Conservation (phyloP, 768 basidiomycete species). For the Lyophyllum atratum region DNA sequence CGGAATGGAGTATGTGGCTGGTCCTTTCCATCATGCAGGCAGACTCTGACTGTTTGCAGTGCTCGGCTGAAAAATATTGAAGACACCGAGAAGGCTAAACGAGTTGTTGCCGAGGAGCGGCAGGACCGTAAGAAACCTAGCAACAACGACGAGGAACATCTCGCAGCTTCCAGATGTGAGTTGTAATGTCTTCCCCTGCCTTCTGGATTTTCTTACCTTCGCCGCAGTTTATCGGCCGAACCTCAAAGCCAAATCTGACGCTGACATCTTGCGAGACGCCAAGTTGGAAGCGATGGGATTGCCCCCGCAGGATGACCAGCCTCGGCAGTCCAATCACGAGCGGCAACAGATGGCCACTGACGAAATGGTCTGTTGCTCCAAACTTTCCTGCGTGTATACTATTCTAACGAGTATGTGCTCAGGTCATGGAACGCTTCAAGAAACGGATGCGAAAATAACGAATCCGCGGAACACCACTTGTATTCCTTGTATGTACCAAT, state of each 20-base stretch:
- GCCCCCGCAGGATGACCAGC: conserved; percentile 53
- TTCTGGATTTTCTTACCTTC: conserved; percentile 4
- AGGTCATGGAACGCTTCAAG: conserved; percentile 98
- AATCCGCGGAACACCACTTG: neutral
- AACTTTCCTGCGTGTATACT: neutral
- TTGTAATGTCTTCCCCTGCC: conserved; percentile 2
- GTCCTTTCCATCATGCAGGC: neutral
- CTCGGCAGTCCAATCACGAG: conserved; percentile 49
- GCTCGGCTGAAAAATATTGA: conserved; percentile 93
- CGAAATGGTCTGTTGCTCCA: conserved; percentile 62
- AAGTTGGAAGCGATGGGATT: conserved; percentile 86
- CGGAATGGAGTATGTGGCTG: conserved; percentile 90
- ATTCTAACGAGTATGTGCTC: neutral
- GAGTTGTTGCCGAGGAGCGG: conserved; percentile 75
- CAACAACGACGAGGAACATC: conserved; percentile 75
- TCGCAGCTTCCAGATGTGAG: conserved; percentile 87
- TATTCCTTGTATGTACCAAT: conserved; percentile 7
- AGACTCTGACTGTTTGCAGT: conserved; percentile 42
- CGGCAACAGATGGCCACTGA: conserved; percentile 87
- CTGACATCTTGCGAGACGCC: conserved; percentile 85
- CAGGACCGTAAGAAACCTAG: conserved; percentile 55
- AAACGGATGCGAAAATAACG: conserved; percentile 84
- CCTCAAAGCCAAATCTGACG: conserved; percentile 81
- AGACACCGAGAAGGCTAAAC: conserved; percentile 95
- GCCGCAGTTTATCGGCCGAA: conserved; percentile 81